Percentiles rank a stretch among this genome's conserved stretches.
phyloP scores from a whole-genome alignment of 345 rosid genomes.

The Eucalyptus microcorys region DNA sequence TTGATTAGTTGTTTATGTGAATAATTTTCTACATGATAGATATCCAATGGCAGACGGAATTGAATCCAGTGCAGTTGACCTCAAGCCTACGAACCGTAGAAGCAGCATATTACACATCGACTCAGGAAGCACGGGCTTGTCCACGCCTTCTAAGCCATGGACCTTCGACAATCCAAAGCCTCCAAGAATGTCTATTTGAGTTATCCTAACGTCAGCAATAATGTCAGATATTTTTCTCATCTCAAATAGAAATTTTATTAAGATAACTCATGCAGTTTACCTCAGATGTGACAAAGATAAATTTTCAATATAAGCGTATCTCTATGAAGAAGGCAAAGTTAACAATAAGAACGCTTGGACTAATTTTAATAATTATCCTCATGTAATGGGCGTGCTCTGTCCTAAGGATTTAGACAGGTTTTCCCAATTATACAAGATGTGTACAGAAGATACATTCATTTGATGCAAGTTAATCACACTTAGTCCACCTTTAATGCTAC shows the following conservation, averaged over 20 bases:
- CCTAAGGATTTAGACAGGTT: not conserved
- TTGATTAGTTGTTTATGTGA: no score
- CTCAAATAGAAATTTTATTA: not conserved
- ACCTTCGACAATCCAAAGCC: constrained; percentile 6
- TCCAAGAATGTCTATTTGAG: not conserved
- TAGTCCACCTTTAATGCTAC: not conserved
- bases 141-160: constrained; percentile 19
- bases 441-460: not conserved
- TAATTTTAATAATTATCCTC: not conserved
- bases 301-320: not conserved
- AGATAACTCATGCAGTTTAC: not conserved
- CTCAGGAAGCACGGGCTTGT: constrained; percentile 14
- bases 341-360: not conserved
- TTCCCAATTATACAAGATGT: not conserved
- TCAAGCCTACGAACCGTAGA: constrained; percentile 11
- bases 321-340: not conserved
- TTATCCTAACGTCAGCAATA: not conserved
- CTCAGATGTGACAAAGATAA: not conserved
- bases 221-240: not conserved
- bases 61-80: not conserved
- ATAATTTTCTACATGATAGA: not conserved
- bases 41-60: not conserved
- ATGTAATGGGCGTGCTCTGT: not conserved
- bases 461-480: not conserved
- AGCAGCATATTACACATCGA: constrained; percentile 1